Base-by-base conservation (phyloP, 2,329 filamentous ascomycete genomes). In the Fonsecaea nubica region DNA sequence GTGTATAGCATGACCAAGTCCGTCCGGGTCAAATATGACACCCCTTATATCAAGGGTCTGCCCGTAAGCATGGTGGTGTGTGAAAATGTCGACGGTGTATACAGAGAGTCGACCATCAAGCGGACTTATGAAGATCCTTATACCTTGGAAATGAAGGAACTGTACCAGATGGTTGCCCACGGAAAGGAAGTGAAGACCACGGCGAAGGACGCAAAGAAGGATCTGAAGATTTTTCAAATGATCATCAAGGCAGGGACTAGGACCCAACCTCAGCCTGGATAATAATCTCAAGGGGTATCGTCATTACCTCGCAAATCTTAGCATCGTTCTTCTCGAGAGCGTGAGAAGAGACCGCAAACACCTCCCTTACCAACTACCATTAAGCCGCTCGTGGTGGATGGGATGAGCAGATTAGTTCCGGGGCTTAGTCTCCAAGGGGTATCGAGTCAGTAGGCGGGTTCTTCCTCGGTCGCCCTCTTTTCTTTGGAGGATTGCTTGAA, bases 41-140 rank as follows among this genome's bases (percentile, higher is more conserved):
- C 83, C 0, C 87, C 87, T 0, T 89, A 84, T 65, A 77, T 89
- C 42, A 88, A 87, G 71, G 87, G 84, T 0, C 75, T 89, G 2
- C 84, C 86, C 0, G 82, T 84, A 8, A 84, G 78, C 1, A 79
- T 87, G 73, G 76, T 74, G 0, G 75, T 87, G 8, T 72, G 78
- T 5, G 84, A 87, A 68, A 74, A 77, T 52, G 76, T 77, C 40
- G 73, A 79, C 10, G 79, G 76, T 0, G 76, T 75, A 13, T 82
- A 76, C 45, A 76, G 78, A 58, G 81, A 82, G 69, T 74, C 76
- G 1, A 74, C 64, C 0, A 73, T 85, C 2, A 73, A 80, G 35
- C 78, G 76, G 40, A 82, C 82, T 0, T 87, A 84, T 45, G 76
- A 83, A 69, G 81, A 83, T 72, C 76, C 80, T 3, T 83, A 80